Percentiles rank a stretch among this genome's conserved stretches.
phyloP scores from a whole-genome alignment of 108 stramenopile species.

The Skeletonema costatum region DNA sequence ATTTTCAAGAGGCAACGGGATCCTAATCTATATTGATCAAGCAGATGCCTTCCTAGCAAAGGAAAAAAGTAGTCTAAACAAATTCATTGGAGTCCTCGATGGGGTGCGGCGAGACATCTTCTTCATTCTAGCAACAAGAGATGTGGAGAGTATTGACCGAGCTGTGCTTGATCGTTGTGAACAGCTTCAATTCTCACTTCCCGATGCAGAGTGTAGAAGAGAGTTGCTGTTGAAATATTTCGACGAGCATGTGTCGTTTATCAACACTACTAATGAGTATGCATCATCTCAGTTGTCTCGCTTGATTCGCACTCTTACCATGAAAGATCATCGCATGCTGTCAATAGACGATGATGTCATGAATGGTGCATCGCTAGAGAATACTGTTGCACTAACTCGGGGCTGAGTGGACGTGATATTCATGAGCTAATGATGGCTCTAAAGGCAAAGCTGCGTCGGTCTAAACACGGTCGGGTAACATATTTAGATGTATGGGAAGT shows the following conservation, averaged over 20 bases:
- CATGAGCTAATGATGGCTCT: slow-evolving; percentile 97
- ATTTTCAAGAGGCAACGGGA: slow-evolving; percentile 56
- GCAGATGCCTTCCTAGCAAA: slow-evolving; percentile 98
- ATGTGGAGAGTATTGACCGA: slow-evolving; percentile 95
- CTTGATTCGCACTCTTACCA: slow-evolving; percentile 91
- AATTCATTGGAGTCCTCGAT: slow-evolving; percentile 93
- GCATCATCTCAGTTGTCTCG: not conserved
- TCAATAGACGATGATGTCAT: slow-evolving; percentile 68
- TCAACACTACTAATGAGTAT: not conserved
- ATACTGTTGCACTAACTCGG: slow-evolving; percentile 80
- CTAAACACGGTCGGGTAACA: not conserved
- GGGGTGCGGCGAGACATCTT: slow-evolving; percentile 96
- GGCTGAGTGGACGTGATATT: slow-evolving; percentile 96
- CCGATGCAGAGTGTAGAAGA: slow-evolving; percentile 84
- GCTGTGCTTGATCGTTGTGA: slow-evolving; percentile 98
- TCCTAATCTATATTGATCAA: slow-evolving; percentile 98
- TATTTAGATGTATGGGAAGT: not conserved
- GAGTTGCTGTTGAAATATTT: slow-evolving; percentile 92
- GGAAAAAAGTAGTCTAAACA: slow-evolving; percentile 97
- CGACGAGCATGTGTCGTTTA: not conserved
- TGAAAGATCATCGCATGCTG: slow-evolving; percentile 69
- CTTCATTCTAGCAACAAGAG: slow-evolving; percentile 99
- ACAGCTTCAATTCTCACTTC: slow-evolving; percentile 95
- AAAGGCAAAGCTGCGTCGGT: slow-evolving; percentile 96
- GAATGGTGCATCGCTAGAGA: slow-evolving; percentile 78